Evolutionary conservation across 2,329 filamentous ascomycete species (phyloP).

Genomic region (Xylariales sp.): DNA sequence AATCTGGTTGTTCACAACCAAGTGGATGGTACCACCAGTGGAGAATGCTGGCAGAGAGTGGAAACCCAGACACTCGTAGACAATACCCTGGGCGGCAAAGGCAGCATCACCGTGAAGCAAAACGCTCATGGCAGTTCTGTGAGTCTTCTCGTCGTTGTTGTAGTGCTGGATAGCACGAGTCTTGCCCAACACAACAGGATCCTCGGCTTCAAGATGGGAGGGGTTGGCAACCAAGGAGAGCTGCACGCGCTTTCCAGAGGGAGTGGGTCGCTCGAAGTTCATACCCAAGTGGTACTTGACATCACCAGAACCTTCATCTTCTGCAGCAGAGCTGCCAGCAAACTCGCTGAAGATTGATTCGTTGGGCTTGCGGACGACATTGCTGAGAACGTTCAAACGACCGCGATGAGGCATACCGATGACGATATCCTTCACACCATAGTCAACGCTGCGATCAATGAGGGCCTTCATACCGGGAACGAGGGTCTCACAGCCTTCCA

Average conservation of each 20-base stretch:
- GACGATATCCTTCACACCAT: constrained; percentile 97
- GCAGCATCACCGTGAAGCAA: constrained; percentile 96
- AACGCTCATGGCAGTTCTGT: constrained; percentile 89
- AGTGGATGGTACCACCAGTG: constrained; percentile 92
- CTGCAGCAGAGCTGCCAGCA: constrained; percentile 77
- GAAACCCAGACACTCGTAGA: constrained; percentile 98
- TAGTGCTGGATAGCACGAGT: constrained; percentile 97
- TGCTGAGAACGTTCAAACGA: constrained; percentile 94
- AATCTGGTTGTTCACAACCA: constrained; percentile 99
- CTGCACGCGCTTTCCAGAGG: constrained; percentile 98
- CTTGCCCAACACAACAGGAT: constrained; percentile 96
- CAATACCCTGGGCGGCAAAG: constrained; percentile 92
- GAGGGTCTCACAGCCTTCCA: constrained; percentile 94
- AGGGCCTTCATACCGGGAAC: constrained; percentile 99
- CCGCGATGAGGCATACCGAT: constrained; percentile 99
- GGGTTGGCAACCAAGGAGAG: constrained; percentile 97
- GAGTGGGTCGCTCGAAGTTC: constrained; percentile 99
- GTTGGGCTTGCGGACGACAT: constrained; percentile 98
- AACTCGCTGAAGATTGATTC: constrained; percentile 99
- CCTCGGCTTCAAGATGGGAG: constrained; percentile 95
- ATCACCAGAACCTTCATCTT: constrained; percentile 95
- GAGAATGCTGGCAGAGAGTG: constrained; percentile 93
- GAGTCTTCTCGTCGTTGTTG: constrained; percentile 91
- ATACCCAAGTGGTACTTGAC: constrained; percentile 99
- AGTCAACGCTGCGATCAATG: constrained; percentile 97